Evolutionary conservation across 257 asterid species (phyloP).

Genomic region (Solanum bulbocastanum): DNA sequence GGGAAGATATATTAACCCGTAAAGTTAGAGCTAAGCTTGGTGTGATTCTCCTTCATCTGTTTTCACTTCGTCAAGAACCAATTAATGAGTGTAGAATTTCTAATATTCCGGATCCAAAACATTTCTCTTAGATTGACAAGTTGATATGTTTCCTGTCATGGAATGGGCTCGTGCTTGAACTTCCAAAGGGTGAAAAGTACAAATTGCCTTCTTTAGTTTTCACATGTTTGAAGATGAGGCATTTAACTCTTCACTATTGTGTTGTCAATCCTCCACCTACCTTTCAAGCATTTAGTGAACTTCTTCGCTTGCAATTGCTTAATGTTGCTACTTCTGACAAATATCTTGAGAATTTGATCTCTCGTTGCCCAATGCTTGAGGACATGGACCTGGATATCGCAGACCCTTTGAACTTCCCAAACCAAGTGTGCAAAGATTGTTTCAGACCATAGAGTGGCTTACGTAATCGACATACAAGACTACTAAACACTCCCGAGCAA

Average conservation of each 20-base stretch:
- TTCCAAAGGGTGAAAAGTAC: background rate
- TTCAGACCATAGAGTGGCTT: background rate
- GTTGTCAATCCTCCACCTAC: background rate
- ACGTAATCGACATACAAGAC: no score
- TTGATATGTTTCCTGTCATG: background rate
- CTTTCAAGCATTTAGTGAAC: background rate
- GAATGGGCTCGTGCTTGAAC: background rate
- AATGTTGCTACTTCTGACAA: background rate
- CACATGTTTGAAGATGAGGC: background rate
- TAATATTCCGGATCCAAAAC: background rate
- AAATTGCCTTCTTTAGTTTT: background rate
- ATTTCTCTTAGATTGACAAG: background rate
- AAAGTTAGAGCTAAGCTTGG: background rate
- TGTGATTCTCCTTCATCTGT: background rate
- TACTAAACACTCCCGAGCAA: background rate
- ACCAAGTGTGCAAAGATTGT: background rate
- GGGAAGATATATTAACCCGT: background rate
- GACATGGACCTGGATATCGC: background rate
- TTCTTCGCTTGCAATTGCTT: background rate
- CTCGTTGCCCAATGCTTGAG: background rate
- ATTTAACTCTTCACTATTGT: background rate
- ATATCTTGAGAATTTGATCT: background rate
- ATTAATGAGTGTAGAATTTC: background rate
- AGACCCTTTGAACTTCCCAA: background rate
- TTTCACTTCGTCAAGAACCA: background rate